phyloP scores from a whole-genome alignment of 495 filamentous ascomycete species.

The Pyrenula aspistea region DNA sequence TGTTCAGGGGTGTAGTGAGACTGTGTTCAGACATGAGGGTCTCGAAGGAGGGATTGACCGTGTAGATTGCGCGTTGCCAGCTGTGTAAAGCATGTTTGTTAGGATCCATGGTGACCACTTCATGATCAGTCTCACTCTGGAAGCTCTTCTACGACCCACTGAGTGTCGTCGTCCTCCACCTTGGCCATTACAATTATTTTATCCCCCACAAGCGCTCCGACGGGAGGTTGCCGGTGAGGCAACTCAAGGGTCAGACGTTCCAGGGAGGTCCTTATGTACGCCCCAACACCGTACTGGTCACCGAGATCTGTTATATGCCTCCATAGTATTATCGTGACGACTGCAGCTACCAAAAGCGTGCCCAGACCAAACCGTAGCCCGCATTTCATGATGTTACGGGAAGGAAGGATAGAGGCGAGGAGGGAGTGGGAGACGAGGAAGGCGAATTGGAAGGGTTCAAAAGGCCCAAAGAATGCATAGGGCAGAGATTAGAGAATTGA shows the following conservation, averaged over 20 bases:
- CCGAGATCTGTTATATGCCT: conserved; percentile 25
- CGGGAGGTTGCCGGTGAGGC: background rate
- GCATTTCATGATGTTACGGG: conserved; percentile 24
- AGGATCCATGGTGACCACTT: too few species aligned
- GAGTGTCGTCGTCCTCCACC: conserved; percentile 23
- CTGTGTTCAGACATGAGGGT: conserved; percentile 1
- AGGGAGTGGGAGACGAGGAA: background rate
- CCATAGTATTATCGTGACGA: conserved; percentile 25
- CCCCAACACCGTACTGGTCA: conserved; percentile 31
- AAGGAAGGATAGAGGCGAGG: background rate
- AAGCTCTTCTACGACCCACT: conserved; percentile 27
- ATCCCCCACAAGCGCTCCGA: background rate
- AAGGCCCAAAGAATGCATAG: background rate
- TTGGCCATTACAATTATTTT: conserved; percentile 27
- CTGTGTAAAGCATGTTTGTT: too few species aligned
- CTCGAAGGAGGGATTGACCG: conserved; percentile 26
- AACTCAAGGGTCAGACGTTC: background rate
- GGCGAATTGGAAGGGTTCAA: background rate
- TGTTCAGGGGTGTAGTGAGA: conserved; percentile 29
- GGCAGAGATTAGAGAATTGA: background rate
- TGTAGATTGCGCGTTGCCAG: conserved; percentile 34
- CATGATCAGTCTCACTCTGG: conserved; percentile 24
- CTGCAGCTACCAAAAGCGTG: conserved; percentile 15
- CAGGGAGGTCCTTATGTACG: conserved; percentile 17
- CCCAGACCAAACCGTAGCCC: conserved; percentile 23